These are phyloP conservation scores for Knoxdaviesia proteae DNA, from an alignment of 2,329 filamentous ascomycete species.

Conservation along the genomic window DNA sequence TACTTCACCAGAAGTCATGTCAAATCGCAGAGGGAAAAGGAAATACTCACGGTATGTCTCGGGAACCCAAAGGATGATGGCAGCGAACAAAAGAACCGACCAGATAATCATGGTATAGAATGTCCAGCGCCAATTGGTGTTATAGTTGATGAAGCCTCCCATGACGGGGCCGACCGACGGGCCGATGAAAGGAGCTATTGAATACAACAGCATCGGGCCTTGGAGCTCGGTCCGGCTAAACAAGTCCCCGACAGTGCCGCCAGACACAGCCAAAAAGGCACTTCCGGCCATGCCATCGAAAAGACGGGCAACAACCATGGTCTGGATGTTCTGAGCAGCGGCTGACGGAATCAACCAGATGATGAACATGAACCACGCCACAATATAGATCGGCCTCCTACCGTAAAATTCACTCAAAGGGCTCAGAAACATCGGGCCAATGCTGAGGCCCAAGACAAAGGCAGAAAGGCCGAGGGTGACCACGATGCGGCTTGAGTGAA, in stretches of 20 bases:
- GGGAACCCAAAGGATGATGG: slow-evolving; percentile 54
- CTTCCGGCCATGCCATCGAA: slow-evolving; percentile 53
- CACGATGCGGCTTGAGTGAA: slow-evolving; percentile 47
- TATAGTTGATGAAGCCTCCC: slow-evolving; percentile 68
- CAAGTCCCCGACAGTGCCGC: slow-evolving; percentile 68
- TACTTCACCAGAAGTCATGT: not conserved
- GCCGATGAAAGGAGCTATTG: slow-evolving; percentile 42
- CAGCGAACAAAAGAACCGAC: slow-evolving; percentile 34
- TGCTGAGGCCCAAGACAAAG: slow-evolving; percentile 57
- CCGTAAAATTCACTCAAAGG: slow-evolving; percentile 64
- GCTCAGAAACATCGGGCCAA: slow-evolving; percentile 41
- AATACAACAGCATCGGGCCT: slow-evolving; percentile 68
- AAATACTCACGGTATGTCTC: slow-evolving; percentile 56
- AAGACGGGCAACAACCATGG: slow-evolving; percentile 60
- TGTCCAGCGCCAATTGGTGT: slow-evolving; percentile 57
- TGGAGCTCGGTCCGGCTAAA: slow-evolving; percentile 50
- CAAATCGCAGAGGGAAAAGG: not conserved
- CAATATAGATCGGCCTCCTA: slow-evolving; percentile 59
- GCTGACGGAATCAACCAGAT: slow-evolving; percentile 69
- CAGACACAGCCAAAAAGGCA: slow-evolving; percentile 52
- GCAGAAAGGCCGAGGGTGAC: slow-evolving; percentile 64
- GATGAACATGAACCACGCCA: slow-evolving; percentile 52
- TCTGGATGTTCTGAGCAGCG: slow-evolving; percentile 61
- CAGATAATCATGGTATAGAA: slow-evolving; percentile 76
- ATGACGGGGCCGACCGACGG: slow-evolving; percentile 37